phyloP scores from a whole-genome alignment of 768 basidiomycete genomes.

The Lepiota brunneoincarnata region DNA sequence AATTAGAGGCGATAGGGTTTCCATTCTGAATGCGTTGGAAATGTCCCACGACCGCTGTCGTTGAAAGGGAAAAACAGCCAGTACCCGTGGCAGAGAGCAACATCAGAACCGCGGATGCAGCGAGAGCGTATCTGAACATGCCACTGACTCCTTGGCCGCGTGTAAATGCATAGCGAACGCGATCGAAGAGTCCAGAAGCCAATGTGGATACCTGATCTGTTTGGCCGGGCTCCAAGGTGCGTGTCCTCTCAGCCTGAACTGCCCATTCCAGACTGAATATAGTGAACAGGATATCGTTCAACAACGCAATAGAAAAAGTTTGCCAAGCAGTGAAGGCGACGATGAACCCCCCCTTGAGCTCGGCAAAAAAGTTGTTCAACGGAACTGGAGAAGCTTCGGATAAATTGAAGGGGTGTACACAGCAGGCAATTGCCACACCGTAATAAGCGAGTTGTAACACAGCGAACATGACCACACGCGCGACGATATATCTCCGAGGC shows the following conservation, averaged over 20 bases:
- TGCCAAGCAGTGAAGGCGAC: slow-evolving; percentile 2
- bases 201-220: slow-evolving; percentile 1
- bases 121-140: slow-evolving; percentile 5
- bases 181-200: slow-evolving; percentile 5
- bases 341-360: slow-evolving; percentile 2
- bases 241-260: slow-evolving; percentile 2
- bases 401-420: slow-evolving; percentile 1
- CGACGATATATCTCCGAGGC: slow-evolving; percentile 4
- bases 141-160: slow-evolving; percentile 1
- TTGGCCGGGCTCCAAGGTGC: background rate
- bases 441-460: slow-evolving; percentile 2
- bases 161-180: background rate
- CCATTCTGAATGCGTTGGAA: background rate
- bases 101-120: slow-evolving; percentile 2
- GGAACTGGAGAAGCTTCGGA: background rate
- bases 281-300: slow-evolving; percentile 3
- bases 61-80: slow-evolving; percentile 4
- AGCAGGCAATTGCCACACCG: background rate
- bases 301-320: background rate
- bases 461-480: background rate
- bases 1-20: background rate
- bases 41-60: background rate
- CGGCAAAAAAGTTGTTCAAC: background rate
- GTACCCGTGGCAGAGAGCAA: slow-evolving; percentile 3
- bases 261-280: slow-evolving; percentile 7